These are phyloP conservation scores for Botrytis pseudocinerea DNA, from an alignment of 2,329 filamentous ascomycete genomes.

Conservation along the genomic window DNA sequence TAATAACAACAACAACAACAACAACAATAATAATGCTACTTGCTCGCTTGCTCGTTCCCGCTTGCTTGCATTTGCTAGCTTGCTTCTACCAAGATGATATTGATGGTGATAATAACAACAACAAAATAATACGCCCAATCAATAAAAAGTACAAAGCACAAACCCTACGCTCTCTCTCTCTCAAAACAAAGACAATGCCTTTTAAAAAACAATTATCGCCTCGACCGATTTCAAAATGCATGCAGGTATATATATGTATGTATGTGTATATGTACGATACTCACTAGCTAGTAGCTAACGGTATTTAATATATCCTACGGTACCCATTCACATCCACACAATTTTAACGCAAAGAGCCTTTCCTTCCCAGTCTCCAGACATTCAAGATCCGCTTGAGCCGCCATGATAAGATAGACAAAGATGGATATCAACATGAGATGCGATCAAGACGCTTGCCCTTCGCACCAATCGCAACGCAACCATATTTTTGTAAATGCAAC, in stretches of 20 bases:
- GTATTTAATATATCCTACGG: background rate
- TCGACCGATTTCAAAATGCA: background rate
- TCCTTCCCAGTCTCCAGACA: background rate
- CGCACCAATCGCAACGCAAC: slow-evolving; percentile 15
- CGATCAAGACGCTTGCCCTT: background rate
- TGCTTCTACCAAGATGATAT: background rate
- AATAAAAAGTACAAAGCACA: background rate
- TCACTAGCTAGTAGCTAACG: background rate
- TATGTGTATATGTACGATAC: background rate
- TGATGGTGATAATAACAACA: background rate
- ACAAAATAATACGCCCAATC: background rate
- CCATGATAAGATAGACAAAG: slow-evolving; percentile 2
- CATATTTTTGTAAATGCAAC: slow-evolving; percentile 18
- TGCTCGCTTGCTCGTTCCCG: background rate
- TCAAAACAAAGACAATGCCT: background rate
- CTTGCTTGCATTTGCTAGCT: background rate
- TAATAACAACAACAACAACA: background rate
- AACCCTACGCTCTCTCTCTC: background rate
- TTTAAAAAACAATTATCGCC: background rate
- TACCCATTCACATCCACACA: background rate
- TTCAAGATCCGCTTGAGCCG: slow-evolving; percentile 6
- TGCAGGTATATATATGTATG: background rate
- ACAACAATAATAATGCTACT: background rate
- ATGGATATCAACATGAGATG: slow-evolving; percentile 13
- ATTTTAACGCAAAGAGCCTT: background rate